A percentile compares a stretch with the other conserved stretches of the same genome.
Conservation (phyloP, 805 yeast species). For the Candida methanosorbosa region DNA sequence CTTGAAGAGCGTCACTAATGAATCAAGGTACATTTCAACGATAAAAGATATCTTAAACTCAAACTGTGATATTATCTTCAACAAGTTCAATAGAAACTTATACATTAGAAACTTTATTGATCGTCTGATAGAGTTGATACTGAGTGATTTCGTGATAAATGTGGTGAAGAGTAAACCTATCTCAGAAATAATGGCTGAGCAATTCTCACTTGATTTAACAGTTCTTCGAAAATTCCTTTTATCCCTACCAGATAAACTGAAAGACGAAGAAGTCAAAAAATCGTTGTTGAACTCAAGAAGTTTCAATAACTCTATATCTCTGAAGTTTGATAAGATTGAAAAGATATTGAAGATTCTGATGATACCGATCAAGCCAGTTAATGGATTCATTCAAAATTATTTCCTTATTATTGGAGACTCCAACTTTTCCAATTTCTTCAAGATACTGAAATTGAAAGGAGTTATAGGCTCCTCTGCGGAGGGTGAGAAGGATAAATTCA, state of each 20-base stretch:
- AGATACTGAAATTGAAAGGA: slow-evolving; percentile 58
- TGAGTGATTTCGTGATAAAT: slow-evolving; percentile 45
- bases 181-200: slow-evolving; percentile 69
- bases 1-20: slow-evolving; percentile 56
- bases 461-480: slow-evolving; percentile 17
- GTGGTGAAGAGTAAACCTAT: slow-evolving; percentile 53
- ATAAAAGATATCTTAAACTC: slow-evolving; percentile 38
- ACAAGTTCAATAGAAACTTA: slow-evolving; percentile 56
- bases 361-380: slow-evolving; percentile 58
- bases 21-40: slow-evolving; percentile 61
- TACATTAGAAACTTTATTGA: slow-evolving; percentile 71
- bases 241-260: slow-evolving; percentile 37
- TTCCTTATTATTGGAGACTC: slow-evolving; percentile 60
- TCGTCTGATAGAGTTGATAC: slow-evolving; percentile 57
- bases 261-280: slow-evolving; percentile 21
- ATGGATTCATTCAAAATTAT: slow-evolving; percentile 54
- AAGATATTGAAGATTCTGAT: slow-evolving; percentile 59
- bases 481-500: slow-evolving; percentile 27
- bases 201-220: slow-evolving; percentile 65
- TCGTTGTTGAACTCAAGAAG: slow-evolving; percentile 17
- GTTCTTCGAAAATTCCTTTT: slow-evolving; percentile 48
- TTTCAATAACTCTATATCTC: slow-evolving; percentile 17
- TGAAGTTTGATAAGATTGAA: slow-evolving; percentile 33
- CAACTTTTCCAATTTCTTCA: slow-evolving; percentile 51
- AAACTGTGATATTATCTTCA: slow-evolving; percentile 39